Conservation (phyloP, 1,284 basidiomycete genomes). For the Malassezia slooffiae region DNA sequence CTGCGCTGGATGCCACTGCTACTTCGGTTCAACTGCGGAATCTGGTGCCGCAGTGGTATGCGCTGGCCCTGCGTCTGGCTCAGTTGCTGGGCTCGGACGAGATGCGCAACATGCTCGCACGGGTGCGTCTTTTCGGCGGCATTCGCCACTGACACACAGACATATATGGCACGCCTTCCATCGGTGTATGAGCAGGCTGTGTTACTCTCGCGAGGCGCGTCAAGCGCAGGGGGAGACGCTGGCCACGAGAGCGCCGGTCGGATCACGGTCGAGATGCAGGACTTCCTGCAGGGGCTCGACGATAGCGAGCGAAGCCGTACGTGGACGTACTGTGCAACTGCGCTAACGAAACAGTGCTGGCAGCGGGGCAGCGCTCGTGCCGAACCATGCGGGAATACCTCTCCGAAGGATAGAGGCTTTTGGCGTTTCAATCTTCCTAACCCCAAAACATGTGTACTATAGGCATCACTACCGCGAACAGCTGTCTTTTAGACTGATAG, state of each 20-base stretch:
- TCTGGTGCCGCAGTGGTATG: constrained; percentile 40
- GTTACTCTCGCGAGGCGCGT: constrained; percentile 9
- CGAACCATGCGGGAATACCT: constrained; percentile 15
- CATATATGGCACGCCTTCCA: constrained; percentile 29
- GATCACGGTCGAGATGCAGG: constrained; percentile 10
- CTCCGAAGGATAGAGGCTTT: too few relatives aligned
- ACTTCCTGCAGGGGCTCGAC: constrained; percentile 13
- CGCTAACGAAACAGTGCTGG: constrained; percentile 3
- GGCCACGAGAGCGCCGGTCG: not conserved
- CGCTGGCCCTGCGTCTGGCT: constrained; percentile 34
- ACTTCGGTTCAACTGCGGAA: constrained; percentile 32
- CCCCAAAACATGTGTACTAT: too few relatives aligned
- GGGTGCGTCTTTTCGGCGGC: constrained; percentile 7
- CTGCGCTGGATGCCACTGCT: constrained; percentile 36
- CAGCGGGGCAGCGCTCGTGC: constrained; percentile 3
- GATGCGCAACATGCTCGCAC: constrained; percentile 23
- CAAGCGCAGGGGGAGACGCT: too few relatives aligned
- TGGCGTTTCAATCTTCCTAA: too few relatives aligned
- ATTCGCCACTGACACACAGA: constrained; percentile 11
- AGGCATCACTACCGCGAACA: too few relatives aligned
- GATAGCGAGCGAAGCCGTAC: constrained; percentile 8
- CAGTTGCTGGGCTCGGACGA: constrained; percentile 34
- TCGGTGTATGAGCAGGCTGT: constrained; percentile 33
- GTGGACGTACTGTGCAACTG: not conserved
- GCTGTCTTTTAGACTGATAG: too few relatives aligned